Evolutionary conservation across 331 rosid genomes (phyloP).

Genomic region (Pyracantha coccinea): DNA sequence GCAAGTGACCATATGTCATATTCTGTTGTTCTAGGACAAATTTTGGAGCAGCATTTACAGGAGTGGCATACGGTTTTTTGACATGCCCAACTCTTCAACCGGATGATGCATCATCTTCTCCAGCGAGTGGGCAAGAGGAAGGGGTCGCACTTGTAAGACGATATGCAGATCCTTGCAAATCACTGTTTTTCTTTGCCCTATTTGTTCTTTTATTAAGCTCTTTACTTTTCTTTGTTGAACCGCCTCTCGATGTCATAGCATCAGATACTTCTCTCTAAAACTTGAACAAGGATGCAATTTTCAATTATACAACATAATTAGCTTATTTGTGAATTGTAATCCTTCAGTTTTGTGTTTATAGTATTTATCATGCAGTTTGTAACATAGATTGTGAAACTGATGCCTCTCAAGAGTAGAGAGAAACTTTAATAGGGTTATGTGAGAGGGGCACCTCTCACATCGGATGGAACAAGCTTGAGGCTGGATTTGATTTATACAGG

Average conservation of each 20-base stretch:
- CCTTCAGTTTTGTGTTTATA: not conserved
- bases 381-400: not conserved
- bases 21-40: constrained; percentile 57
- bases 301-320: not conserved
- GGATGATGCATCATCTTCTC: constrained; percentile 41
- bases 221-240: constrained; percentile 52
- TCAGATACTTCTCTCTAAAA: constrained; percentile 14
- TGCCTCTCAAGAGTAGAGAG: no score
- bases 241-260: constrained; percentile 52
- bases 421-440: no score
- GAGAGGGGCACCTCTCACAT: no score
- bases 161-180: constrained; percentile 52
- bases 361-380: not conserved
- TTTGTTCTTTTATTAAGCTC: constrained; percentile 48
- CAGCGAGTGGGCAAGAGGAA: constrained; percentile 49
- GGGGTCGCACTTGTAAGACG: constrained; percentile 55
- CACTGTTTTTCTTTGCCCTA: constrained; percentile 48
- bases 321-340: not conserved
- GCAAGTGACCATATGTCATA: not conserved
- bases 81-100: constrained; percentile 52
- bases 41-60: constrained; percentile 65
- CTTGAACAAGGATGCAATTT: not conserved
- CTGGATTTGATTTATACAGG: no score
- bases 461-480: no score
- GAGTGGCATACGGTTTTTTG: constrained; percentile 60